phyloP scores from a whole-genome alignment of 2,329 filamentous ascomycete genomes.

The Talaromyces marneffei region DNA sequence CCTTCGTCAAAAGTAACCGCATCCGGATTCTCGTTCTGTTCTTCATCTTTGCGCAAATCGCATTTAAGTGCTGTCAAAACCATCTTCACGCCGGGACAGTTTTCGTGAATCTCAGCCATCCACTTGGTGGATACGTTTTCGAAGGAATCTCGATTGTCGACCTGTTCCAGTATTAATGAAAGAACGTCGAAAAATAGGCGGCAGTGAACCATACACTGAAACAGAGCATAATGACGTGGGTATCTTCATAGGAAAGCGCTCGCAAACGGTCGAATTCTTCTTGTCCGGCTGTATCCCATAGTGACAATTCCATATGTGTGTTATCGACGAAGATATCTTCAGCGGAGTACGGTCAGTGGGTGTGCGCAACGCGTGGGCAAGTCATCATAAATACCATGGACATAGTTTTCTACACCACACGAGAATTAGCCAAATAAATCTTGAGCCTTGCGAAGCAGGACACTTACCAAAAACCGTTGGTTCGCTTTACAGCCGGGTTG shows the following conservation, averaged over 20 bases:
- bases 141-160: slow-evolving; percentile 91
- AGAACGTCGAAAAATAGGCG: no score
- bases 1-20: slow-evolving; percentile 84
- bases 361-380: not conserved
- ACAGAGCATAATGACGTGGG: slow-evolving; percentile 97
- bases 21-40: slow-evolving; percentile 59
- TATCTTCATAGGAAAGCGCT: slow-evolving; percentile 95
- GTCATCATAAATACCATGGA: slow-evolving; percentile 4
- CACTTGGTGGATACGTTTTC: slow-evolving; percentile 99
- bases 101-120: slow-evolving; percentile 96
- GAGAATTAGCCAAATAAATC: slow-evolving; percentile 18
- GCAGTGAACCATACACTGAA: slow-evolving; percentile 63
- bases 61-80: slow-evolving; percentile 96
- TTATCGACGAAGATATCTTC: slow-evolving; percentile 96
- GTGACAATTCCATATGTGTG: slow-evolving; percentile 90
- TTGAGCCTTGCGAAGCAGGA: not conserved
- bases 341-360: slow-evolving; percentile 20
- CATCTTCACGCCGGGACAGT: slow-evolving; percentile 90
- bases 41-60: slow-evolving; percentile 78
- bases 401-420: slow-evolving; percentile 10
- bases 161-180: slow-evolving; percentile 33
- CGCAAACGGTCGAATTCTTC: slow-evolving; percentile 97
- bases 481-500: slow-evolving; percentile 51
- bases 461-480: slow-evolving; percentile 77
- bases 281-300: slow-evolving; percentile 98